phyloP scores from a whole-genome alignment of 2,329 filamentous ascomycete species.

The Paracorniculantispora psalliotae region DNA sequence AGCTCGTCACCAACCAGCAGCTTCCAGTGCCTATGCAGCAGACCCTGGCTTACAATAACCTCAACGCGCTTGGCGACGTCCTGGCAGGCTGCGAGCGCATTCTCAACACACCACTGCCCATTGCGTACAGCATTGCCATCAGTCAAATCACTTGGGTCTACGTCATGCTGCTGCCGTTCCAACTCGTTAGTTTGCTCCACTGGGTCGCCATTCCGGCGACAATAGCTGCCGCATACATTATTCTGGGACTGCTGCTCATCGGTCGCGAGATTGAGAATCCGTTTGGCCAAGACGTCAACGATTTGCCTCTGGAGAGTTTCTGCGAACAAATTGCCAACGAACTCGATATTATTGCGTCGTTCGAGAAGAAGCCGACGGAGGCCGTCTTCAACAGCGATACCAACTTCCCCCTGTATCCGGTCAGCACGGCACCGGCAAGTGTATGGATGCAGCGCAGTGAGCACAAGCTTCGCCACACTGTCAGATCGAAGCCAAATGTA shows the following conservation, averaged over 20 bases:
- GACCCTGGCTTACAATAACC: conserved; percentile 53
- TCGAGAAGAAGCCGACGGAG: conserved; percentile 30
- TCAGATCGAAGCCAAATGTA: conserved; percentile 36
- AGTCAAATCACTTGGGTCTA: conserved; percentile 85
- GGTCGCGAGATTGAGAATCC: conserved; percentile 82
- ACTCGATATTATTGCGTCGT: conserved; percentile 65
- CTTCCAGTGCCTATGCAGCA: conserved; percentile 55
- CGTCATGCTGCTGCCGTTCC: conserved; percentile 75
- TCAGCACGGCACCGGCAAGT: conserved; percentile 36
- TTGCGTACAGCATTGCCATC: conserved; percentile 80
- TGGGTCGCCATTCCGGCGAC: conserved; percentile 78
- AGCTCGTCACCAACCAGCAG: conserved; percentile 50
- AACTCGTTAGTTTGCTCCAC: conserved; percentile 57
- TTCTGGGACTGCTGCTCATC: conserved; percentile 69
- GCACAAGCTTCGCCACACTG: conserved; percentile 32
- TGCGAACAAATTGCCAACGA: conserved; percentile 71
- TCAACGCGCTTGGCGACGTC: conserved; percentile 65
- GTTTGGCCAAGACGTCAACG: conserved; percentile 79
- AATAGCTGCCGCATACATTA: conserved; percentile 71
- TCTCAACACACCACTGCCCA: conserved; percentile 73
- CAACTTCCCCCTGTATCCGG: conserved; percentile 54
- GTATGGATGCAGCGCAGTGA: conserved; percentile 39
- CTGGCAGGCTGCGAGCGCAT: conserved; percentile 71
- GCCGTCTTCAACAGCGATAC: conserved; percentile 27
- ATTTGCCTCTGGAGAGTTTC: conserved; percentile 70